Evolutionary conservation across 2,329 filamentous ascomycete genomes (phyloP), one percentile per base, ranked within the genome.

Genomic region (Ascochyta lentis): DNA sequence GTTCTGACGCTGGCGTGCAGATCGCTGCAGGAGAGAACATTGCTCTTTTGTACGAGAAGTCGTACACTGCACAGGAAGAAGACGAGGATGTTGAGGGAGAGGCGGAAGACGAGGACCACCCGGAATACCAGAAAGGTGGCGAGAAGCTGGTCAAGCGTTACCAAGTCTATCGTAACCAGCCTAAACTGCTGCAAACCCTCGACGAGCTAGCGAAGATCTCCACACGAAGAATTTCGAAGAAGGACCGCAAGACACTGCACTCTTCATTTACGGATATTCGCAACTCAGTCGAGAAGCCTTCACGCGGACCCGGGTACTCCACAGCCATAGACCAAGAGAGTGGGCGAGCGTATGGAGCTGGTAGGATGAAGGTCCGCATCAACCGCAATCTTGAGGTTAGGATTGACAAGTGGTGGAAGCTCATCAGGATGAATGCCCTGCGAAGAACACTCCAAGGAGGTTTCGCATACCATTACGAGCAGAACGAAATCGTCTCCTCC

Each of bases 21-120:
- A 86, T 91, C 41, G 86, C 89, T 3, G 89, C 91, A 0, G 91
- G 89, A 3, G 85, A 89, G 68, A 91, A 91, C 72, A 92, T 96
- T 56, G 92, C 92, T 0, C 80, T 96, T 9, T 80, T 96, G 10
- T 94, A 91, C 67, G 92, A 96, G 74, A 89, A 89, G 59, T 85
- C 83, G 55, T 86, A 84, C 71, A 84, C 83, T 0, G 80, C 82
- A 33, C 77, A 79, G 44, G 84, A 86, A 65, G 83, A 84, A 12
- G 83, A 84, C 55, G 84, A 89, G 54, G 77, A 79, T 58, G 56
- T 77, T 60, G 76, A 75, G 2, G 72, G 76, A 13, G 81, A 84
- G 37, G 78, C 81, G 1, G 78, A 80, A 6, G 80, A 81, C 33
- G 77, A 80, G 4, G 76, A 80, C 3, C 74, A 79, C 13, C 74